These are phyloP conservation scores for Mycena indigotica DNA, from an alignment of 768 basidiomycete species.

Conservation along the genomic window DNA sequence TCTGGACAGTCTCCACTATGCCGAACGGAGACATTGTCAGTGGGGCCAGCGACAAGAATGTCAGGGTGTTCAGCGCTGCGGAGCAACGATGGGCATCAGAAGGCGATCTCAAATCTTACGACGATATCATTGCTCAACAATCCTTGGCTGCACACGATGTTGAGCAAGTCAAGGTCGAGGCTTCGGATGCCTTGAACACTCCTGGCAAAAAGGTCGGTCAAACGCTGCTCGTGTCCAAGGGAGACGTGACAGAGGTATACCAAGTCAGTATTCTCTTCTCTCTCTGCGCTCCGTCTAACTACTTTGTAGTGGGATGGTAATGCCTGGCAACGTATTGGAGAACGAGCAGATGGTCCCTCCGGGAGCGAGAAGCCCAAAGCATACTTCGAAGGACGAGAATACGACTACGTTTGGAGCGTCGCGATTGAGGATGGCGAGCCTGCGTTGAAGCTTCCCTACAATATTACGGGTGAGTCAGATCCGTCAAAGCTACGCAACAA, in stretches of 20 bases:
- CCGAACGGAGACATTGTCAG: slow-evolving; percentile 92
- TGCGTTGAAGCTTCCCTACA: slow-evolving; percentile 92
- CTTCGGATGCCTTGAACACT: slow-evolving; percentile 71
- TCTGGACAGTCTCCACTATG: slow-evolving; percentile 89
- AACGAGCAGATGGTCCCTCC: slow-evolving; percentile 91
- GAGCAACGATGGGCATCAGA: slow-evolving; percentile 74
- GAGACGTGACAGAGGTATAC: slow-evolving; percentile 83
- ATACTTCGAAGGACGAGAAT: slow-evolving; percentile 76
- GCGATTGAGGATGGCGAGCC: slow-evolving; percentile 93
- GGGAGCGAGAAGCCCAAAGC: slow-evolving; percentile 89
- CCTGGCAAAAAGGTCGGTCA: slow-evolving; percentile 94
- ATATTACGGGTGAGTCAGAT: slow-evolving; percentile 66
- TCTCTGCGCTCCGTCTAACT: background rate
- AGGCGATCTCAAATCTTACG: slow-evolving; percentile 67
- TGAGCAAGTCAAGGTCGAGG: slow-evolving; percentile 88
- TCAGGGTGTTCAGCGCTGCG: slow-evolving; percentile 81
- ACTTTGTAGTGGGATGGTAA: slow-evolving; percentile 76
- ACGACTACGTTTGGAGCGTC: slow-evolving; percentile 99
- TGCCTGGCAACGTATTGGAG: slow-evolving; percentile 92
- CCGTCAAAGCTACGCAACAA: slow-evolving; percentile 2
- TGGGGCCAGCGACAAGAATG: slow-evolving; percentile 84
- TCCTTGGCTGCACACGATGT: slow-evolving; percentile 86
- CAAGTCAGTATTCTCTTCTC: slow-evolving; percentile 55
- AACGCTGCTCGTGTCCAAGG: slow-evolving; percentile 87
- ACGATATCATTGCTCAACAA: slow-evolving; percentile 75